Conservation (phyloP, 2,329 filamentous ascomycete species). For the Aureobasidium sp. region DNA sequence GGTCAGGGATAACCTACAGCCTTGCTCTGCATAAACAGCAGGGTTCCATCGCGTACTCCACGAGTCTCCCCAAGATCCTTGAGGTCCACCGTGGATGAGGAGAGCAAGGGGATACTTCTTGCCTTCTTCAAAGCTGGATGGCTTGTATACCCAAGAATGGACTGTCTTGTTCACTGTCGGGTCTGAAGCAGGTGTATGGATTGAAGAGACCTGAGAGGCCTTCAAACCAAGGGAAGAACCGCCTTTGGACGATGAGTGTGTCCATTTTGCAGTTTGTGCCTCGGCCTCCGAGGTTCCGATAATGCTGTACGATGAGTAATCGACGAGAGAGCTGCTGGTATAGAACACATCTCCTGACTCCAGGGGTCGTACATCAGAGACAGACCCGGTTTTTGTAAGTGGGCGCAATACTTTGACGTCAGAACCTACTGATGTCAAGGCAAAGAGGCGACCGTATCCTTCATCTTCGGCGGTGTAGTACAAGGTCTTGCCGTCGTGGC, state of each 20-base stretch:
- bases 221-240: conserved; percentile 63
- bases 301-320: conserved; percentile 64
- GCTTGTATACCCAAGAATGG: conserved; percentile 64
- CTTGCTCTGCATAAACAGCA: conserved; percentile 78
- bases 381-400: conserved; percentile 49
- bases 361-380: conserved; percentile 49
- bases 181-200: conserved; percentile 62
- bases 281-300: conserved; percentile 42
- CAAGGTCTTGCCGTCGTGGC: conserved; percentile 51
- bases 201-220: conserved; percentile 55
- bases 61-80: conserved; percentile 65
- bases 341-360: conserved; percentile 52
- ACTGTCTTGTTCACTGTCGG: conserved; percentile 46
- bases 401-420: conserved; percentile 36
- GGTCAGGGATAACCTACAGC: conserved; percentile 38
- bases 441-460: conserved; percentile 57
- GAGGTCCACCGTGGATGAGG: conserved; percentile 76
- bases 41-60: conserved; percentile 86
- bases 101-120: conserved; percentile 75
- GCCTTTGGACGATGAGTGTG: conserved; percentile 53
- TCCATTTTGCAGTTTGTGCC: conserved; percentile 25
- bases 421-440: conserved; percentile 42
- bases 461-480: conserved; percentile 68
- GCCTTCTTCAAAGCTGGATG: conserved; percentile 54
- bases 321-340: conserved; percentile 60